A percentile compares a stretch with the other conserved stretches of the same genome.
Conservation (phyloP, 2,329 filamentous ascomycete species). For the Colletotrichum eremochloae region DNA sequence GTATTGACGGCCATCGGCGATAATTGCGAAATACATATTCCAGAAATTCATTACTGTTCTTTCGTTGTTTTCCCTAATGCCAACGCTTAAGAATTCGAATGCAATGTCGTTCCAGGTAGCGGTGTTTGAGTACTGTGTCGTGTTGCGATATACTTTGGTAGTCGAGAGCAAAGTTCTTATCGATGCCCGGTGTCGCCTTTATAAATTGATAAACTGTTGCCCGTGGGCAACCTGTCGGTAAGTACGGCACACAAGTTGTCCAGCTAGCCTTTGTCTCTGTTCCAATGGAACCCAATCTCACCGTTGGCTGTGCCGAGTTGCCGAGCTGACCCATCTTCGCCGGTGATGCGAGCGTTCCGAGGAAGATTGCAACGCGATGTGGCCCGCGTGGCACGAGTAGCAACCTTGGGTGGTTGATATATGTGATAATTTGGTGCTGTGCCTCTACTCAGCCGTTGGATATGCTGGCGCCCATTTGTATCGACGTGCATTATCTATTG, state of each 20-base stretch:
- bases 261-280: slow-evolving; percentile 1
- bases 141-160: neutral
- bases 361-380: slow-evolving; percentile 14
- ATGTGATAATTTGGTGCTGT: neutral
- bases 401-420: slow-evolving; percentile 1
- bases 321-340: slow-evolving; percentile 18
- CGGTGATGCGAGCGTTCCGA: neutral
- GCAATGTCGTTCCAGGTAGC: neutral
- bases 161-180: neutral
- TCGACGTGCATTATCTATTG: slow-evolving; percentile 40
- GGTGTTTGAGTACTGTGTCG: neutral
- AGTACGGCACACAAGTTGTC: slow-evolving; percentile 25
- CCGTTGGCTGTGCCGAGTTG: slow-evolving; percentile 29
- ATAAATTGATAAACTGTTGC: neutral
- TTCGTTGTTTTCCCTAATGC: slow-evolving; percentile 20
- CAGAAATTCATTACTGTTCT: slow-evolving; percentile 6
- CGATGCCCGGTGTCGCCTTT: neutral
- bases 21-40: slow-evolving; percentile 29
- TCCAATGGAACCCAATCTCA: slow-evolving; percentile 1
- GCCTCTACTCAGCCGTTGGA: slow-evolving; percentile 13
- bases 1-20: slow-evolving; percentile 28
- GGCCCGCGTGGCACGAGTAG: neutral
- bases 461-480: slow-evolving; percentile 9
- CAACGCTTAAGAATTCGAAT: neutral
- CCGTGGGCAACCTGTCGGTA: slow-evolving; percentile 1